These are phyloP conservation scores for Biancaea sappan DNA, from an alignment of 306 rosid species.

Conservation along the genomic window DNA sequence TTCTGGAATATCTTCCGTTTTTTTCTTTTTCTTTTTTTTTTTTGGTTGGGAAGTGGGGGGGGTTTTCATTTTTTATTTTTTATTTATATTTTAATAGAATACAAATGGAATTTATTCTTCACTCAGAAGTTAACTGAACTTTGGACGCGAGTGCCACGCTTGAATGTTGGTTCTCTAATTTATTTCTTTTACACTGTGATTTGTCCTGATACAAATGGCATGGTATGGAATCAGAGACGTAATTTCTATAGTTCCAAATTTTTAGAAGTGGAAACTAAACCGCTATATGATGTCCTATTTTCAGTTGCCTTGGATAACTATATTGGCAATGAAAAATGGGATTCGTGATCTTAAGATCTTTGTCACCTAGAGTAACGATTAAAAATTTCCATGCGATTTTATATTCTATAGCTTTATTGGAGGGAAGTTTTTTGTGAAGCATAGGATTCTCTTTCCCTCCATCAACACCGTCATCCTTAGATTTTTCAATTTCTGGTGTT, in stretches of 20 bases:
- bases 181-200: neutral
- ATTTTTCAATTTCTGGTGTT: neutral
- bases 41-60: neutral
- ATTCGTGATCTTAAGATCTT: conserved; percentile 25
- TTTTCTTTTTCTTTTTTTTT: too few relatives aligned
- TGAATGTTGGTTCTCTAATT: neutral
- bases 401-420: conserved; percentile 21
- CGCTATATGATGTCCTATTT: neutral
- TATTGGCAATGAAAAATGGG: neutral
- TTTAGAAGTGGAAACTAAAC: neutral
- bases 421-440: neutral
- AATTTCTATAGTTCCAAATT: neutral
- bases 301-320: neutral
- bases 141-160: conserved; percentile 1
- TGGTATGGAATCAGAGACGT: neutral
- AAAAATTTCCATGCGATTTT: neutral
- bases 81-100: neutral
- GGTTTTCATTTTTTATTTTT: neutral
- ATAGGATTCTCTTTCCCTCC: neutral
- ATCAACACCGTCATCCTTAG: neutral
- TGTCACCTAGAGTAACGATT: neutral
- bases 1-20: neutral
- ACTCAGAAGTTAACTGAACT: neutral
- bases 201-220: neutral
- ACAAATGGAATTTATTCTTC: neutral